These are phyloP conservation scores for Alternaria sp. DNA, from an alignment of 2,329 filamentous ascomycete genomes.

Conservation along the genomic window DNA sequence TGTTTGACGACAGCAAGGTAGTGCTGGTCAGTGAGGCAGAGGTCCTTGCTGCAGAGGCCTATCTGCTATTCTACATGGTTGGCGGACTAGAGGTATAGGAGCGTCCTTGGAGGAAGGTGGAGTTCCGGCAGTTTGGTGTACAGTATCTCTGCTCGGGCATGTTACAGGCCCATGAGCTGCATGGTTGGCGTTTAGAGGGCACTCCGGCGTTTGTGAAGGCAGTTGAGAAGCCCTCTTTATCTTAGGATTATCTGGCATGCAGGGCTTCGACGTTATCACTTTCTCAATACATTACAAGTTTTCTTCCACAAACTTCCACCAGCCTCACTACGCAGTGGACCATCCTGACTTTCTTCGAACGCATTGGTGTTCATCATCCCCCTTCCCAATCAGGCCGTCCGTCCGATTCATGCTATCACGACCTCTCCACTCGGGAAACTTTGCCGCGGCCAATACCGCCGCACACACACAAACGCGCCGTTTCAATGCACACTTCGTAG, in stretches of 20 bases:
- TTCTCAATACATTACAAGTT: neutral
- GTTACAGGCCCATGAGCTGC: neutral
- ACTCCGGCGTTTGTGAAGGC: neutral
- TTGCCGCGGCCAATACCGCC: neutral
- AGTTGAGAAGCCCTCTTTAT: neutral
- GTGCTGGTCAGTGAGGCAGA: constrained; percentile 83
- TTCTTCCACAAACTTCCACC: neutral
- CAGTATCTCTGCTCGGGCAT: neutral
- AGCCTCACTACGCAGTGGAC: neutral
- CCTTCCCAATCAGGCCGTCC: neutral
- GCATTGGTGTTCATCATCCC: neutral
- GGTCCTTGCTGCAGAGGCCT: constrained; percentile 84
- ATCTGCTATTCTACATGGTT: constrained; percentile 80
- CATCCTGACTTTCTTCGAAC: neutral
- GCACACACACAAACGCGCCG: neutral
- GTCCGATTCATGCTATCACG: neutral
- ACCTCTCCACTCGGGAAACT: neutral
- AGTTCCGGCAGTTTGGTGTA: neutral
- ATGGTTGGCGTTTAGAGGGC: neutral
- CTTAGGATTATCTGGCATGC: neutral
- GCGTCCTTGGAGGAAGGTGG: neutral
- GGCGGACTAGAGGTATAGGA: constrained; percentile 38
- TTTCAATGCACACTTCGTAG: neutral
- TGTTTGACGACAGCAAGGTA: constrained; percentile 94
- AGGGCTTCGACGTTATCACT: neutral